Evolutionary conservation across 2,329 filamentous ascomycete genomes (phyloP), one percentile per base, ranked within the genome.

Genomic region (Colletotrichum sp.): DNA sequence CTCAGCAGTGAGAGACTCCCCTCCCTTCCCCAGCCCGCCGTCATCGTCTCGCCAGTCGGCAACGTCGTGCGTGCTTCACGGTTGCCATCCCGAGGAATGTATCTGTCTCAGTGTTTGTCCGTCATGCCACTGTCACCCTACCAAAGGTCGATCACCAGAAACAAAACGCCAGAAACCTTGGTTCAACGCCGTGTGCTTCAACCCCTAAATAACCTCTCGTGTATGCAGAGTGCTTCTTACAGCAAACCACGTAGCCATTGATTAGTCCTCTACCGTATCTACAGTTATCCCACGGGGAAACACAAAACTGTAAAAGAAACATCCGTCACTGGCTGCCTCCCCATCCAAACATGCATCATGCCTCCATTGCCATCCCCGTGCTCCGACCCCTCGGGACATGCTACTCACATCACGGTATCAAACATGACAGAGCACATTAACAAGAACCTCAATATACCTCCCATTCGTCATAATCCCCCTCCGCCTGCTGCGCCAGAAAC

Each of bases 321-420:
- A 65, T 30, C 67, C 60, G 30, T 38, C 58, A 61, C 15, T 38
- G 8, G 55, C 60, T 26, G 26, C 69, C 43, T 36, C 52, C 26
- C 61, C 28, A 52, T 52, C 36, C 12, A 16, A 36, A 63, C 73
- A 57, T 57, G 73, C 69, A 75, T 72, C 55, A 75, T 72, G 68
- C 69, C 38, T 74, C 32, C 72, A 36, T 24, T 16, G 13, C 6
- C 43, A 32, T 64, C 55, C 30, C 71, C 16, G 10, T 34, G 24
- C 55, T 36, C 67, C 57, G 57, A 52, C 24, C 10, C 16, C 36
- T 63, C 57, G 67, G 36, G 36, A 63, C 55, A 9, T 34, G 4
- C 34, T 61, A 63, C 67, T 63, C 32, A 52, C 43, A 24, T 57
- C 65, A 34, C 43, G n/a, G 48, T 28, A 30, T 36, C 32, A 58